Evolutionary conservation across 169 alveolate genomes (phyloP).

Genomic region (Hepatocystis sp.): DNA sequence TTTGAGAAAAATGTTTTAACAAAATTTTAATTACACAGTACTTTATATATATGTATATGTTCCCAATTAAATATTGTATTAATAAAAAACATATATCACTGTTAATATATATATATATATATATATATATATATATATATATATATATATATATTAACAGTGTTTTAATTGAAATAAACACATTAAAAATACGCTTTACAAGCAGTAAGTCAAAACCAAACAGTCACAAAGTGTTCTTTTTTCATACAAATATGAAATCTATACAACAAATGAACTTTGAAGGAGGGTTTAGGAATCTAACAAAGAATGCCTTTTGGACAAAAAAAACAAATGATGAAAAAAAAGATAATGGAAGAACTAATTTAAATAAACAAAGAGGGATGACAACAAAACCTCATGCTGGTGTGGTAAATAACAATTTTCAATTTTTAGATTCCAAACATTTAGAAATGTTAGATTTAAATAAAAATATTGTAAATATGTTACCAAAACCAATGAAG

Average conservation of each 20-base stretch:
- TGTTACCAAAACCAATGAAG: slow-evolving; percentile 62
- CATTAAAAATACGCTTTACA: not conserved
- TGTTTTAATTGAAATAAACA: slow-evolving; percentile 6
- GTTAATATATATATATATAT: slow-evolving; percentile 1
- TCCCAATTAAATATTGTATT: too few relatives aligned
- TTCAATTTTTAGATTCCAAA: slow-evolving; percentile 66
- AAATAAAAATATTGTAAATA: slow-evolving; percentile 39
- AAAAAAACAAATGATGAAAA: slow-evolving; percentile 23
- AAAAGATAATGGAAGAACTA: slow-evolving; percentile 16
- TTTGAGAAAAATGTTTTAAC: too few relatives aligned
- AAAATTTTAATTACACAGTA: too few relatives aligned
- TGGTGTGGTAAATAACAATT: slow-evolving; percentile 19
- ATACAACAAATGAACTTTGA: slow-evolving; percentile 31
- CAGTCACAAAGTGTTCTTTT: not conserved
- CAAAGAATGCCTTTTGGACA: slow-evolving; percentile 6
- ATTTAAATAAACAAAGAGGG: slow-evolving; percentile 10
- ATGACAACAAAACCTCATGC: slow-evolving; percentile 11
- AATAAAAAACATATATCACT: too few relatives aligned
- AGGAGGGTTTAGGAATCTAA: slow-evolving; percentile 28
- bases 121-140: not conserved
- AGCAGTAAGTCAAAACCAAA: slow-evolving; percentile 3
- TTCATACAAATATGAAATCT: slow-evolving; percentile 31
- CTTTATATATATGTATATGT: too few relatives aligned
- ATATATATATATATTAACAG: slow-evolving; percentile 11
- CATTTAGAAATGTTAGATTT: slow-evolving; percentile 75